Conservation (phyloP, 176 grass and related monocot genomes). For the Bromus sterilis region DNA sequence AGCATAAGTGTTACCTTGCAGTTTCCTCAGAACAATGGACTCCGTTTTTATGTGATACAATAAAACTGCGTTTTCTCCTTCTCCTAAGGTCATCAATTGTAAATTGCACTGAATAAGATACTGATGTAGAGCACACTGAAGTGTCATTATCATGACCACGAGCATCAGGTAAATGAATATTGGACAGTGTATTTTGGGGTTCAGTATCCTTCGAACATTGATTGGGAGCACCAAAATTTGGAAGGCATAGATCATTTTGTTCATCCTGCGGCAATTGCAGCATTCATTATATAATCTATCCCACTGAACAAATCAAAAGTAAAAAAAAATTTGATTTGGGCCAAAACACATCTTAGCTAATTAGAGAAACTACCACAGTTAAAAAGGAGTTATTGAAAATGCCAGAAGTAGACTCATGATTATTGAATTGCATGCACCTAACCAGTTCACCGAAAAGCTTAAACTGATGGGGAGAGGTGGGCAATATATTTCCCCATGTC, state of each 20-base stretch:
- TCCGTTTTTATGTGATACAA: constrained; percentile 34
- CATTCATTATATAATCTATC: constrained; percentile 14
- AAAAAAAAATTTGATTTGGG: neutral
- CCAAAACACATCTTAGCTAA: neutral
- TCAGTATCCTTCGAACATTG: constrained; percentile 31
- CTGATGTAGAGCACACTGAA: constrained; percentile 33
- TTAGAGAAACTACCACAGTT: neutral
- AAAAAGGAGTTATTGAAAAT: neutral
- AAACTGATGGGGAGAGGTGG: neutral
- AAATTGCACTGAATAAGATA: constrained; percentile 62
- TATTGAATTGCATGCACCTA: neutral
- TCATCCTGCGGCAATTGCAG: constrained; percentile 34
- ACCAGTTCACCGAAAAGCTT: neutral
- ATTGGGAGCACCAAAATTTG: constrained; percentile 23
- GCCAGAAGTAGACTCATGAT: constrained; percentile 5
- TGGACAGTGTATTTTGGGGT: constrained; percentile 16
- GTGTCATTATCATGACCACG: constrained; percentile 21
- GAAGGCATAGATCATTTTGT: constrained; percentile 8
- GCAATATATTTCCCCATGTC: neutral
- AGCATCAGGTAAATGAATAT: constrained; percentile 23
- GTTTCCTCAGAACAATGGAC: constrained; percentile 22
- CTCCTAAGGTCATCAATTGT: constrained; percentile 60
- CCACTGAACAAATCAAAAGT: neutral
- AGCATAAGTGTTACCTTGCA: constrained; percentile 44
- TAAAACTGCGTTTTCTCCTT: constrained; percentile 53